Evolutionary conservation across 2,329 filamentous ascomycete species (phyloP).

Genomic region (Aspergillus ochraceoroseus): DNA sequence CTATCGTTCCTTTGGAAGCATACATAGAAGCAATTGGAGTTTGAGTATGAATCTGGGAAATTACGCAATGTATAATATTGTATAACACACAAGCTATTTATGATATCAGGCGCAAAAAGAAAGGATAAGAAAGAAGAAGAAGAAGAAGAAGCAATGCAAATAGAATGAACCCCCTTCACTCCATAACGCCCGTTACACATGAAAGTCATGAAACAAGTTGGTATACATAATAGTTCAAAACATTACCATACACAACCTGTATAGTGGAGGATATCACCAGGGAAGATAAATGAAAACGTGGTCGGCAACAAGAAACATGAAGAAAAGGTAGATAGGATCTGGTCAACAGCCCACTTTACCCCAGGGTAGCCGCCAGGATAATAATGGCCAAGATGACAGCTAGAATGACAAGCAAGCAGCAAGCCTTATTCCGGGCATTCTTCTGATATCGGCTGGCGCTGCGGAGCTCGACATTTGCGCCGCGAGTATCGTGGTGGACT

Average conservation of each 20-base stretch:
- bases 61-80: constrained; percentile 32
- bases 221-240: constrained; percentile 12
- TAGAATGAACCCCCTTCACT: constrained; percentile 24
- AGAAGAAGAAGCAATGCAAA: constrained; percentile 19
- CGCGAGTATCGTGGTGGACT: constrained; percentile 72
- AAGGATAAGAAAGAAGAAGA: constrained; percentile 14
- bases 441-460: constrained; percentile 90
- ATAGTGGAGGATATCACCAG: constrained; percentile 35
- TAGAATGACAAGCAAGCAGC: constrained; percentile 82
- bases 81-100: constrained; percentile 35
- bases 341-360: constrained; percentile 48
- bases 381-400: constrained; percentile 86
- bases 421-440: constrained; percentile 89
- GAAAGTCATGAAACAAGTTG: constrained; percentile 11
- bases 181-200: constrained; percentile 19
- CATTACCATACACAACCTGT: constrained; percentile 25
- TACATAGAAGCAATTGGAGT: constrained; percentile 28
- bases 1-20: constrained; percentile 19
- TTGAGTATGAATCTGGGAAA: constrained; percentile 20
- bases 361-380: constrained; percentile 76
- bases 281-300: constrained; percentile 16
- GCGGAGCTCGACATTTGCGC: constrained; percentile 78
- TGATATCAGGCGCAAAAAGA: constrained; percentile 26
- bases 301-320: too few relatives aligned
- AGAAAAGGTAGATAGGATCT: constrained; percentile 9